These are phyloP conservation scores for Argentina anserina DNA, from an alignment of 306 rosid species.

Conservation along the genomic window DNA sequence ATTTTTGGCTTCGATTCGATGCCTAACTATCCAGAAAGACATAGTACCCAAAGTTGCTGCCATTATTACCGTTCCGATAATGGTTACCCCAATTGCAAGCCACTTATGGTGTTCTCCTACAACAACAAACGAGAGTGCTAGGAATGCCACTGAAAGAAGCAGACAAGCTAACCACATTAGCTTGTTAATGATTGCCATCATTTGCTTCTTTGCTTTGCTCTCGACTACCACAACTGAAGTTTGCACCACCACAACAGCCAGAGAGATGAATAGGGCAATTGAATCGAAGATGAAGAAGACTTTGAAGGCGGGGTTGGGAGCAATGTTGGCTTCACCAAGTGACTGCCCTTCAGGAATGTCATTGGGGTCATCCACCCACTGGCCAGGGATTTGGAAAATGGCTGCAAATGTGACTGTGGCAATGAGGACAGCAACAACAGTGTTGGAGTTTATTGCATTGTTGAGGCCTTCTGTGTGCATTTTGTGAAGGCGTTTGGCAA, in stretches of 20 bases:
- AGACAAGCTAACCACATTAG: conserved; percentile 97
- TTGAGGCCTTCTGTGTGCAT: conserved; percentile 90
- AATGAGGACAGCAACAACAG: conserved; percentile 93
- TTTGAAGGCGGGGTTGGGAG: conserved; percentile 51
- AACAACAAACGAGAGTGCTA: conserved; percentile 84
- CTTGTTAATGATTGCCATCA: conserved; percentile 97
- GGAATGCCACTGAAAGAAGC: conserved; percentile 71
- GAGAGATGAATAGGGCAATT: conserved; percentile 83
- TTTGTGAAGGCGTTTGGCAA: conserved; percentile 90
- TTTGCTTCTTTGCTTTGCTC: conserved; percentile 97
- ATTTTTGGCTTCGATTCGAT: conserved; percentile 76
- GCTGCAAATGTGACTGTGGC: conserved; percentile 98
- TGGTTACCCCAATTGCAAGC: conserved; percentile 77
- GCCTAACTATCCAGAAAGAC: conserved; percentile 85
- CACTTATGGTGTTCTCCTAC: conserved; percentile 72
- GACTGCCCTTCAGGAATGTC: conserved; percentile 49
- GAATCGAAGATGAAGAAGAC: conserved; percentile 83
- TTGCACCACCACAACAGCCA: conserved; percentile 95
- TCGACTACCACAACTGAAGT: conserved; percentile 92
- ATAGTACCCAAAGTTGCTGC: conserved; percentile 85
- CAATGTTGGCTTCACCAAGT: conserved; percentile 88
- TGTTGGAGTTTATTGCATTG: conserved; percentile 95
- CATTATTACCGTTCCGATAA: conserved; percentile 88
- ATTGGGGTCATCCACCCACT: conserved; percentile 58
- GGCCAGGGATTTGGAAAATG: conserved; percentile 90